phyloP scores from a whole-genome alignment of 2,329 filamentous ascomycete genomes.

The Mycosphaerella arachidis region DNA sequence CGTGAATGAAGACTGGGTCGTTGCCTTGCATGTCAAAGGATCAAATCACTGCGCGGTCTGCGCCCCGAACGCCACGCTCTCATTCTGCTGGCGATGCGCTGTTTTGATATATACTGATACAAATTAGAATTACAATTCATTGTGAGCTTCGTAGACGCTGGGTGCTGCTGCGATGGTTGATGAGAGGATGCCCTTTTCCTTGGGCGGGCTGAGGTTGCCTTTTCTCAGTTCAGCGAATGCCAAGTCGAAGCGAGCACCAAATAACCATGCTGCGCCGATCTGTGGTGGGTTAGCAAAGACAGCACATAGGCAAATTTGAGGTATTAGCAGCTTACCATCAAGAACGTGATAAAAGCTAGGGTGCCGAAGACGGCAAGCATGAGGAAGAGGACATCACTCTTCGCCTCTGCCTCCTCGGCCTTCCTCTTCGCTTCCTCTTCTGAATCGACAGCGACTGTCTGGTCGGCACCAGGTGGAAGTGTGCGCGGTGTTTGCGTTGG shows the following conservation, averaged over 20 bases:
- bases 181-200: conserved; percentile 10
- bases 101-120: conserved; percentile 8
- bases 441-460: conserved; percentile 37
- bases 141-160: conserved; percentile 22
- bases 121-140: conserved; percentile 25
- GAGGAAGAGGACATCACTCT: conserved; percentile 58
- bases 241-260: conserved; percentile 79
- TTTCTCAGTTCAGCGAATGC: conserved; percentile 54
- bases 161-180: conserved; percentile 7
- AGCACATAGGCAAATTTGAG: too few relatives aligned
- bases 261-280: conserved; percentile 71
- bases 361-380: conserved; percentile 61
- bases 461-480: conserved; percentile 29
- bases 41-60: not conserved
- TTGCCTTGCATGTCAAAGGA: not conserved
- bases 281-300: conserved; percentile 37
- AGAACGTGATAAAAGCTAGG: conserved; percentile 64
- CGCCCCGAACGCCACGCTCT: not conserved
- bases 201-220: conserved; percentile 33
- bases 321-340: conserved; percentile 68
- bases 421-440: conserved; percentile 56
- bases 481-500: conserved; percentile 71
- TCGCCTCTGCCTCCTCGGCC: conserved; percentile 50
- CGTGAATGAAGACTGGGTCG: not conserved
- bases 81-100: not conserved